phyloP scores from a whole-genome alignment of 2,329 filamentous ascomycete species.

The Talaromyces sp. region DNA sequence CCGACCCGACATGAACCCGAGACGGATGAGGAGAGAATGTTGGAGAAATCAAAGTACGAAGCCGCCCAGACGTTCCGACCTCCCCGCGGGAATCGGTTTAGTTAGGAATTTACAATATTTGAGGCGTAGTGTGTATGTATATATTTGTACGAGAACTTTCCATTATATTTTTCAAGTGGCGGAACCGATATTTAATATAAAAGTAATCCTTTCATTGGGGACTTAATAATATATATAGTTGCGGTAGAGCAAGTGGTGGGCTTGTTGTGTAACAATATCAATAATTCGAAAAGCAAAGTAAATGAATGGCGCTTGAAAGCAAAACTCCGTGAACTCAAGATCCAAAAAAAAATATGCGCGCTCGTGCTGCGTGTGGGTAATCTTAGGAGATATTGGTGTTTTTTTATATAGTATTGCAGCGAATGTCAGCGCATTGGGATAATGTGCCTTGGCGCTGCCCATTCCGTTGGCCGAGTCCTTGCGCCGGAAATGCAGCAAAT shows the following conservation, averaged over 20 bases:
- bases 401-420: background rate
- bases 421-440: background rate
- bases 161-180: background rate
- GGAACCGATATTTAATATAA: background rate
- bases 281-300: background rate
- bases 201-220: background rate
- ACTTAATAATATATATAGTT: background rate
- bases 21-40: slow-evolving; percentile 60
- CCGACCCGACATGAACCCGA: slow-evolving; percentile 75
- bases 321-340: background rate
- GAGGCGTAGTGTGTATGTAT: background rate
- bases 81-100: slow-evolving; percentile 81
- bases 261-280: background rate
- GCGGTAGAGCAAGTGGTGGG: background rate
- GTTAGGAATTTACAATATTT: slow-evolving; percentile 32
- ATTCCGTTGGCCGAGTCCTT: background rate
- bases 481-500: background rate
- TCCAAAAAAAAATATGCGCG: background rate
- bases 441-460: background rate
- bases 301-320: background rate
- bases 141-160: background rate
- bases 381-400: background rate
- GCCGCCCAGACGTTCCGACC: slow-evolving; percentile 67
- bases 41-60: slow-evolving; percentile 89
- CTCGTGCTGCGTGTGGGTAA: background rate